Evolutionary conservation across 1,284 basidiomycete genomes (phyloP).

Genomic region (Sporisorium sorghi): DNA sequence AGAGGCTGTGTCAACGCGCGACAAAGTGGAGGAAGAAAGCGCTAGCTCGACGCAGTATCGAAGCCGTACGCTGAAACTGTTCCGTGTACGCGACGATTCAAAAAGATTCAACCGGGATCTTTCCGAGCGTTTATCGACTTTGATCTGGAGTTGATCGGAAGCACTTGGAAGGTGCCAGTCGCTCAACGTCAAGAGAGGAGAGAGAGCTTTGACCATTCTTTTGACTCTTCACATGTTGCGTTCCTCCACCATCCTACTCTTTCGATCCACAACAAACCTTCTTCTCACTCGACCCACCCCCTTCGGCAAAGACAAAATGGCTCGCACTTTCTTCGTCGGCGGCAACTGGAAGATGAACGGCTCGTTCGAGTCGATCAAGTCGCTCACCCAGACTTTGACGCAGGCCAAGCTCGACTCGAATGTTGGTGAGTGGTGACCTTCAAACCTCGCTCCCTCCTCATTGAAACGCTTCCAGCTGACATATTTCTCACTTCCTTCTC

Average conservation of each 20-base stretch:
- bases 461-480: background rate
- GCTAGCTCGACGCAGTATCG: constrained; percentile 1
- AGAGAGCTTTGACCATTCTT: constrained; percentile 6
- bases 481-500: background rate
- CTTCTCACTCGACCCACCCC: background rate
- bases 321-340: constrained; percentile 65
- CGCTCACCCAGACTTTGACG: constrained; percentile 59
- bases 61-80: background rate
- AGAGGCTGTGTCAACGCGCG: no score
- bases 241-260: background rate
- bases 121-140: constrained; percentile 10
- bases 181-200: background rate
- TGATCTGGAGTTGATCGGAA: constrained; percentile 23
- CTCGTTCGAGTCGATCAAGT: constrained; percentile 64
- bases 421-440: constrained; percentile 43
- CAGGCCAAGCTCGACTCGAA: constrained; percentile 64
- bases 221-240: constrained; percentile 3
- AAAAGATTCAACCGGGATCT: constrained; percentile 26
- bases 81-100: background rate
- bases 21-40: constrained; percentile 4
- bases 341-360: constrained; percentile 70
- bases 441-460: no score
- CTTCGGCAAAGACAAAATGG: constrained; percentile 36
- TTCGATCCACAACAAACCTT: constrained; percentile 15
- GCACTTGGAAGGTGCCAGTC: background rate